Base-by-base conservation (phyloP, 106 monocot genomes). In the Hemerocallis citrina region DNA sequence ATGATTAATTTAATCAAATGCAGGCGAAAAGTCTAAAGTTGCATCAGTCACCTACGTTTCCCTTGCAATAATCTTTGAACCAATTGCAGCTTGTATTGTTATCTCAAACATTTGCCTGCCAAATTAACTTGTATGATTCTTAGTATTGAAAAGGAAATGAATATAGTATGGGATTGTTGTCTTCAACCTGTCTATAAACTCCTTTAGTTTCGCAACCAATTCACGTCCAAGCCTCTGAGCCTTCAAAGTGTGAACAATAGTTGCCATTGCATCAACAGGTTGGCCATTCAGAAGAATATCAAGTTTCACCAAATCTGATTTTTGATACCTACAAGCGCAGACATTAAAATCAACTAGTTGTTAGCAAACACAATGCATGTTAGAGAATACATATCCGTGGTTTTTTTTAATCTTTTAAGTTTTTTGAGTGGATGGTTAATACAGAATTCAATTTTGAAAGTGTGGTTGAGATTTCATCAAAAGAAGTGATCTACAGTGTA, bases 101-200 rank as follows among this genome's bases (percentile, higher is more conserved):
- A 98, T 92, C 73, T 98, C 98, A 75, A 98, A 98, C 98, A 98
- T 98, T 82, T 98, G 98, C 81, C 98, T 96, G 84, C 57, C 34
- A 71, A 71, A 61, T 35, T 43, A 55, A 1, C 13, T 57, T 54
- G 30, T 25, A 2, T 45, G 35, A 62, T 38, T 29, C 32, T 44
- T 33, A 3, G 15, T 16, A 23, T 32, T 34, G 3, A 25, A 70
- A 38, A 38, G 25, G 15, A 50, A 66, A 21, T 30, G 19, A 68
- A 32, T 48, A 52, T n/a, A 10, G 8, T 17, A 21, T 57, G 20
- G 35, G 22, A 2, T 30, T 29, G 13, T 9, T 28, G 9, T 2
- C 6, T 2, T 19, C 52, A 41, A 85, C 96, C 96, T 92, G 70
- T 98, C 92, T 32, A 98, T 92, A 44, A 88, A 77, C 51, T 85